Evolutionary conservation across 164 flowering plant genomes (phyloP), one percentile per base, ranked within the genome.

Genomic region (Malania oleifera): DNA sequence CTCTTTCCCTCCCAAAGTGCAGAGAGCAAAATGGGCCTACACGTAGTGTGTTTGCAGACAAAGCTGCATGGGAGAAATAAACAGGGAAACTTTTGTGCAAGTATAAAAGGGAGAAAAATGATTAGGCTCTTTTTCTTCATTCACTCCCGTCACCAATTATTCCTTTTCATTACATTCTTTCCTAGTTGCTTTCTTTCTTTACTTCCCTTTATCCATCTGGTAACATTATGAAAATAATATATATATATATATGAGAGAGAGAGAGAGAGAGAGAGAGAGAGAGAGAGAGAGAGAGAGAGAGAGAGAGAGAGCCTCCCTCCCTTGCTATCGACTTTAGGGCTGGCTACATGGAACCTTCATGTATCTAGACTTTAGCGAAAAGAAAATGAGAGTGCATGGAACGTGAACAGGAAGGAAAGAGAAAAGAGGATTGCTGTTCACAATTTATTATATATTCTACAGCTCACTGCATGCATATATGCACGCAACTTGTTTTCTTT

Each of bases 41-140:
- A 59, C 63, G 38, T n/a, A 46, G 51, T 68, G 56, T 54, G 63
- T 58, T 51, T 34, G 52, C 10, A 18, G 45, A 54, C 67, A 68
- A 63, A 62, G 64, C 54, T 28, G 44, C 15, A 0, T 12, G 14
- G 25, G 44, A n/a, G n/a, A 53, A 52, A 34, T 40, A 59, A 46
- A 62, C 31, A 15, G 26, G 35, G 11, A 11, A 28, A 5, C 63
- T 67, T 61, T 37, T 62, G 22, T 54, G 66, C 52, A 57, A 24
- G 39, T 53, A 23, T 39, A 48, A 19, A 7, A 55, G 56, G 54
- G 46, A 53, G 65, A 49, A n/a, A n/a, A n/a, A n/a, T n/a, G n/a
- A 48, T 50, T 55, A 11, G 10, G 49, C 62, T 34, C 45, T 51
- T 61, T 61, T 34, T 46, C 43, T 27, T 3, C 41, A n/a, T n/a